These are phyloP conservation scores for Suhomyces choctaworum DNA, from an alignment of 1,139 yeast species.

Conservation along the genomic window DNA sequence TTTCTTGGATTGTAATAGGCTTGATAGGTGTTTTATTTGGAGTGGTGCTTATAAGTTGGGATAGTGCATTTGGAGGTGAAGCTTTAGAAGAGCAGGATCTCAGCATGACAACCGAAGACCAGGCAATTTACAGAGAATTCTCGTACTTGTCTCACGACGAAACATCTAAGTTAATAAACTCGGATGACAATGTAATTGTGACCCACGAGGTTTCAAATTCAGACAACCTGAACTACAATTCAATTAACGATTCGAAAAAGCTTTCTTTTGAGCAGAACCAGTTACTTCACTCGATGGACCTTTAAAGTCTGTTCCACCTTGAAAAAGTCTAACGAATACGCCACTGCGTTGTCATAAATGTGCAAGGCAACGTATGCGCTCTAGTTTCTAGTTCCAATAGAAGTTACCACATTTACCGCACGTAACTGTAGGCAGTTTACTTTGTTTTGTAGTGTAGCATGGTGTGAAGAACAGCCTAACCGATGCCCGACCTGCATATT, in stretches of 20 bases:
- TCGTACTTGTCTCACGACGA: constrained; percentile 12
- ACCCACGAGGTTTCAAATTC: constrained; percentile 1
- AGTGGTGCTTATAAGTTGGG: constrained; percentile 47
- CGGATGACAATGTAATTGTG: neutral
- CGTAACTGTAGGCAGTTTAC: no score
- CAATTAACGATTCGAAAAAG: constrained; percentile 3
- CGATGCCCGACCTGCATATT: no score
- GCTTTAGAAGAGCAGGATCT: constrained; percentile 10
- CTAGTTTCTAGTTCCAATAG: no score
- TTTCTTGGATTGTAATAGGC: constrained; percentile 51
- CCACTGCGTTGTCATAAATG: no score
- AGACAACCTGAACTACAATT: constrained; percentile 3
- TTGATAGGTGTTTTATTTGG: constrained; percentile 55
- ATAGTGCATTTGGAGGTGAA: constrained; percentile 34
- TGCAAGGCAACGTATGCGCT: no score
- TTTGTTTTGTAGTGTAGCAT: no score
- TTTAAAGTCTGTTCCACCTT: no score
- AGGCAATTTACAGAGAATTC: constrained; percentile 21
- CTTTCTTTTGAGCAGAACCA: constrained; percentile 53
- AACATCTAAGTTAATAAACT: constrained; percentile 13
- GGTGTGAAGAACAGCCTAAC: no score
- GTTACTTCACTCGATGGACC: constrained; percentile 41
- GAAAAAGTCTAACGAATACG: no score
- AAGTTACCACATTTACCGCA: no score
- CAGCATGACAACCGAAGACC: constrained; percentile 20